These are phyloP conservation scores for Lasiosphaeris hirsuta DNA, from an alignment of 495 filamentous ascomycete genomes.

Conservation along the genomic window DNA sequence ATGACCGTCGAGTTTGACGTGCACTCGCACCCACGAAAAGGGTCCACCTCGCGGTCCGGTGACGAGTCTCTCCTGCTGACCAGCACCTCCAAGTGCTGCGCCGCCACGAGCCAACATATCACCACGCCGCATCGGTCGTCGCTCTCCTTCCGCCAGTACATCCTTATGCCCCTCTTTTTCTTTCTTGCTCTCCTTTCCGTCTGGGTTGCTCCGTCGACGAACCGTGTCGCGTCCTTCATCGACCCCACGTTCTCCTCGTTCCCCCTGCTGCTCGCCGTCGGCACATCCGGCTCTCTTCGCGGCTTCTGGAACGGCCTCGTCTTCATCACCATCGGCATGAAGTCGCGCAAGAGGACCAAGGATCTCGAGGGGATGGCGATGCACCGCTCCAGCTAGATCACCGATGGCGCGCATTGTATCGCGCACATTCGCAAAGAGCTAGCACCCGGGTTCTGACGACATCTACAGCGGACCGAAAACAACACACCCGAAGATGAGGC, in stretches of 20 bases:
- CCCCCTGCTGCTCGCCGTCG: conserved; percentile 40
- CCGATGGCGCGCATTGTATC: too few relatives aligned
- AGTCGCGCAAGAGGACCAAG: conserved; percentile 32
- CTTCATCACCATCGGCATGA: conserved; percentile 41
- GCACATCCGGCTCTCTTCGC: conserved; percentile 38
- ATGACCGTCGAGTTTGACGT: conserved; percentile 5
- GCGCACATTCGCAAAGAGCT: too few relatives aligned
- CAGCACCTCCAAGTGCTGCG: background rate
- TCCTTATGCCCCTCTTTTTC: conserved; percentile 49
- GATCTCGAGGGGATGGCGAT: conserved; percentile 13
- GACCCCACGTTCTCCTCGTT: conserved; percentile 31
- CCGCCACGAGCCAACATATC: background rate
- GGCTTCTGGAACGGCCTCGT: conserved; percentile 51
- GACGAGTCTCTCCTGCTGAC: background rate
- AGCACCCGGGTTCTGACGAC: too few relatives aligned
- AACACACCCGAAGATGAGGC: too few relatives aligned
- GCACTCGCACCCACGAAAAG: background rate
- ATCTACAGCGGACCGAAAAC: too few relatives aligned
- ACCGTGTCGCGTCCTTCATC: conserved; percentile 39
- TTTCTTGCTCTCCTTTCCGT: conserved; percentile 44
- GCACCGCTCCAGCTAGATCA: background rate
- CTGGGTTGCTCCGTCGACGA: conserved; percentile 44
- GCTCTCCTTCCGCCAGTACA: conserved; percentile 44
- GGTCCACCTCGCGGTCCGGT: background rate
- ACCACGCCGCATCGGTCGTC: conserved; percentile 22